Evolutionary conservation across 2,329 filamentous ascomycete species (phyloP), one percentile per base, ranked within the genome.

Genomic region (Purpureocillium takamizusanense): DNA sequence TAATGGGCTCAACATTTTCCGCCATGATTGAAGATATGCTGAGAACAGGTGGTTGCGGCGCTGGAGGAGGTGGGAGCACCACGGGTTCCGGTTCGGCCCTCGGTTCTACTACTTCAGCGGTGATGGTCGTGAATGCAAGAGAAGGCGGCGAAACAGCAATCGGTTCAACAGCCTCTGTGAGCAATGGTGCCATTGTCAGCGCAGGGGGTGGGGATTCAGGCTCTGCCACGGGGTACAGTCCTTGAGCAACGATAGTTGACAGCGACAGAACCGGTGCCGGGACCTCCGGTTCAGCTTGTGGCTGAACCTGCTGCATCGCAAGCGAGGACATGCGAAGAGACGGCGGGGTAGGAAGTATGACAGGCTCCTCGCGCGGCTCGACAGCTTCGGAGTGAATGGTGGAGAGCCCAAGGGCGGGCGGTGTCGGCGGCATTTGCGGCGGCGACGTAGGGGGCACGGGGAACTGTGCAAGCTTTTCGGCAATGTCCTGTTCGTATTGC

Each of bases 381-480:
- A 74, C 57, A 32, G 59, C 46, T 48, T 74, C 61, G 2, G 58
- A 55, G 29, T 66, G 61, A 14, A 76, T 64, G 1, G 44, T 48
- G 1, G 72, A 73, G 28, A 74, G 52, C 32, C 52, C 62, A 23
- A 74, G 55, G 1, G 56, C 49, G 4, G 63, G 60, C 2, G 52
- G 50, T 9, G 55, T 47, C 1, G 56, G 51, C 15, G 57, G 51
- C 6, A 51, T 28, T n/a, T 35, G 51, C 1, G 55, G 50, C 4
- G 60, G 50, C n/a, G 65, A 63, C 0, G 61, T 60, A 1, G 73
- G 73, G 4, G 74, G 74, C 11, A 69, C 62, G 2, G 74, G 72
- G 59, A 77, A 76, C 46, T 68, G 65, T 13, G 67, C 65, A 35
- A 78, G 57, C 47, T 69, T 73, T 40, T 69, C 64, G 14, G 67